Evolutionary conservation across 108 stramenopile genomes (phyloP).

Genomic region (Nitzschia sp.): DNA sequence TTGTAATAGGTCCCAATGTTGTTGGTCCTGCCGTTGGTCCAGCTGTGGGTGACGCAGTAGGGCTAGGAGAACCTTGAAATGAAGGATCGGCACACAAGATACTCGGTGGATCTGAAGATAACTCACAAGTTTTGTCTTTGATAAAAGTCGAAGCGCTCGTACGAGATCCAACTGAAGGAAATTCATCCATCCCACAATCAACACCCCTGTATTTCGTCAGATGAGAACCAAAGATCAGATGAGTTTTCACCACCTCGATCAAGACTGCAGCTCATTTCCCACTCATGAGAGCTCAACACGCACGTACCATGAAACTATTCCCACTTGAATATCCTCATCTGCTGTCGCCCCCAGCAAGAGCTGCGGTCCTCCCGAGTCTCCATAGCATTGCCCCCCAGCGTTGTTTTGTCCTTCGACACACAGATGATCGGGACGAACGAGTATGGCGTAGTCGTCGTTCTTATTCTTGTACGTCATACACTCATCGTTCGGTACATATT

Average conservation of each 20-base stretch:
- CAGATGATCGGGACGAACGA: neutral
- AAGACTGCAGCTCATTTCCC: neutral
- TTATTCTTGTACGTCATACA: neutral
- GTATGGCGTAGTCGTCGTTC: neutral
- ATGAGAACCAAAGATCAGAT: neutral
- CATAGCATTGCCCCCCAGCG: neutral
- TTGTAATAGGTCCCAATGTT: too few relatives aligned
- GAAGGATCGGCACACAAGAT: neutral
- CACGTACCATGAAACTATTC: constrained; percentile 23
- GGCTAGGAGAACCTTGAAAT: neutral
- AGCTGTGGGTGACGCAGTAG: too few relatives aligned
- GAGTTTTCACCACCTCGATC: neutral
- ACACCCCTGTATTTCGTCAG: too few relatives aligned
- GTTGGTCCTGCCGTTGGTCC: too few relatives aligned
- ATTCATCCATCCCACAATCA: neutral
- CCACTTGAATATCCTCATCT: constrained; percentile 37
- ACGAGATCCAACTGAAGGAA: neutral
- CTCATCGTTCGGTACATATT: neutral
- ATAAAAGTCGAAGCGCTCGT: constrained; percentile 9
- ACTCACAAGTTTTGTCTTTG: neutral
- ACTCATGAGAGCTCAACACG: neutral
- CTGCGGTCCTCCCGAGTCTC: constrained; percentile 32
- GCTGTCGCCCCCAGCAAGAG: constrained; percentile 20
- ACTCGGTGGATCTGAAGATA: neutral
- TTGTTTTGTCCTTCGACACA: neutral